Evolutionary conservation across 306 rosid genomes (phyloP), one percentile per base, ranked within the genome.

Genomic region (Vigna reflexopilosa): DNA sequence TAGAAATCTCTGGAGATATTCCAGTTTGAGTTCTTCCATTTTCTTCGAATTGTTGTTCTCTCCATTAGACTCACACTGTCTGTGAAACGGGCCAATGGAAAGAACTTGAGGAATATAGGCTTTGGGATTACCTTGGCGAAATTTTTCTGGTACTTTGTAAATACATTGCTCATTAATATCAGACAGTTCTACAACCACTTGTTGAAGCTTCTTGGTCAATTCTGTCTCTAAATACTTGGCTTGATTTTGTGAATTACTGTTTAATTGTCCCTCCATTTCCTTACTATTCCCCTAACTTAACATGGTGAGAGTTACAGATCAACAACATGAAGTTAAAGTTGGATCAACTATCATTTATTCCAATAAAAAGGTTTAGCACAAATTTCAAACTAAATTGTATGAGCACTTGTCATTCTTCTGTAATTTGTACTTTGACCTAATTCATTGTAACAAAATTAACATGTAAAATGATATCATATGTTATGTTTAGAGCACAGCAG

Each of bases 1-100:
- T 1, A 72, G 24, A 42, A 72, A 72, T 44, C 15, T 19, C 14
- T 72, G 45, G 52, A 72, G 40, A 42, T 72, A 72, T 7, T 36
- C 12, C 22, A 55, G 20, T 56, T 72, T 55, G 12, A 55, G 24
- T 0, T 72, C 36, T 52, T 54, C 61, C 61, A 54, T 54, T 54
- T 3, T 12, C 30, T 54, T 54, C 61, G 4, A 48, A 48, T 3
- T 12, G 13, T 48, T 12, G 13, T 48, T 48, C n/a, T 4, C 52
- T 14, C 17, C 52, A 14, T 48, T 48, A 48, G 7, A 48, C 7
- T 48, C n/a, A 19, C 61, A 19, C 6, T 11, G 30, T 54, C 19
- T 19, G 61, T 54, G 61, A 54, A 44, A 55, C 28, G 61, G 14
- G 14, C 26, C 30, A 17, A 55, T 20, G 24, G 10, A 51, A 51